Percentiles rank a stretch among this genome's conserved stretches.
phyloP scores from a whole-genome alignment of 805 yeast genomes.

The Ogataea pignaliae region DNA sequence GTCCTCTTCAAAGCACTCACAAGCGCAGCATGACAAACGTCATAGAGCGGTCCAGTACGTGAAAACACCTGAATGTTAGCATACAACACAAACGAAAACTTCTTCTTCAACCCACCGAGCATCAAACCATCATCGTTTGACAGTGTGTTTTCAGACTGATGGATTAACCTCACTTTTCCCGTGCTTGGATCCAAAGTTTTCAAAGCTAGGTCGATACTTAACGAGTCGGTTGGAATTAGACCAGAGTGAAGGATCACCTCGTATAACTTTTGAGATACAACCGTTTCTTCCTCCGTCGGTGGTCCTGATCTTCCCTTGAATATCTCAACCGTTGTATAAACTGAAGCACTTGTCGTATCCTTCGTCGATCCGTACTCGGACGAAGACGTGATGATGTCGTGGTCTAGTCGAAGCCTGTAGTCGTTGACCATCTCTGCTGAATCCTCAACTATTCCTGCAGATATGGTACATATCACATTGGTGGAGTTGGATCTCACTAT shows the following conservation, averaged over 20 bases:
- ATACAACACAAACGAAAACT: constrained; percentile 55
- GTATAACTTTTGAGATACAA: constrained; percentile 58
- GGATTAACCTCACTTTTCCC: constrained; percentile 39
- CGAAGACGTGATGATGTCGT: constrained; percentile 28
- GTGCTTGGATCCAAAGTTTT: constrained; percentile 45
- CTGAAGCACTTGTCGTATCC: constrained; percentile 29
- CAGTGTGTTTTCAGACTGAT: neutral
- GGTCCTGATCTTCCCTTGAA: constrained; percentile 73
- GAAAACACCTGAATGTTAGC: constrained; percentile 76
- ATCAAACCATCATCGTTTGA: constrained; percentile 21
- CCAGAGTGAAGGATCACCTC: constrained; percentile 57
- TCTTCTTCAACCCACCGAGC: constrained; percentile 34
- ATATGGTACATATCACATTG: constrained; percentile 64
- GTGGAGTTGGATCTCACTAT: constrained; percentile 69
- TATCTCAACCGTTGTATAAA: constrained; percentile 74
- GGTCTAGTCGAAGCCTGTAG: constrained; percentile 35
- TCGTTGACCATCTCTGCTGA: constrained; percentile 40
- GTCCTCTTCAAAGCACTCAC: constrained; percentile 56
- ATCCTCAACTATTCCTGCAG: constrained; percentile 62
- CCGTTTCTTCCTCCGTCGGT: constrained; percentile 84
- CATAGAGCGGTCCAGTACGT: constrained; percentile 78
- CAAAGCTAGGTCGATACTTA: constrained; percentile 50
- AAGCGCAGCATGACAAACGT: constrained; percentile 67
- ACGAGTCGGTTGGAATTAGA: constrained; percentile 44
- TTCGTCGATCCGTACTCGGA: constrained; percentile 11